phyloP scores from a whole-genome alignment of 768 basidiomycete genomes.

The Roridomyces roridus region DNA sequence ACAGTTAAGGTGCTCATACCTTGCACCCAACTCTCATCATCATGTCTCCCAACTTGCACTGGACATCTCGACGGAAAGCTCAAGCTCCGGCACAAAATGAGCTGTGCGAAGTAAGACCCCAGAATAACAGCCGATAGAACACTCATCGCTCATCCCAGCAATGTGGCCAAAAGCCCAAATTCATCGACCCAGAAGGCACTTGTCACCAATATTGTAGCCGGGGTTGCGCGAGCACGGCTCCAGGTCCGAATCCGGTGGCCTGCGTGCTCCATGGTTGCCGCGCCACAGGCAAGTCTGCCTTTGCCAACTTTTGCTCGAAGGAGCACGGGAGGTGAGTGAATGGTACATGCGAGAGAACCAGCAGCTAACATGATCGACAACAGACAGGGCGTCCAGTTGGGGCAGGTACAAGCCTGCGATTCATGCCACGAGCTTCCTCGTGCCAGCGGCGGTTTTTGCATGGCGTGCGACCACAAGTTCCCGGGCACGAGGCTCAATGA shows the following conservation, averaged over 20 bases:
- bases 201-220: slow-evolving; percentile 67
- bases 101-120: slow-evolving; percentile 57
- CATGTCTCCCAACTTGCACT: slow-evolving; percentile 50
- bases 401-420: slow-evolving; percentile 55
- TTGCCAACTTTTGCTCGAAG: slow-evolving; percentile 63
- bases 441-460: slow-evolving; percentile 52
- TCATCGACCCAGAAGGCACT: slow-evolving; percentile 59
- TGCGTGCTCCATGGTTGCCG: slow-evolving; percentile 61
- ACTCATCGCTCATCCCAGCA: slow-evolving; percentile 40
- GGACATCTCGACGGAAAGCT: slow-evolving; percentile 40
- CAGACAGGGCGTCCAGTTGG: slow-evolving; percentile 59
- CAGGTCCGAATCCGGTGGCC: slow-evolving; percentile 41
- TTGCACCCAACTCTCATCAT: slow-evolving; percentile 29
- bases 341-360: neutral
- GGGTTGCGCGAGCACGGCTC: slow-evolving; percentile 60
- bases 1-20: slow-evolving; percentile 26
- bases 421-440: slow-evolving; percentile 56
- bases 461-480: slow-evolving; percentile 54
- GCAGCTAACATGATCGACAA: neutral
- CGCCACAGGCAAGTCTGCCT: slow-evolving; percentile 53
- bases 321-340: slow-evolving; percentile 59
- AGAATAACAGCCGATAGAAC: slow-evolving; percentile 23
- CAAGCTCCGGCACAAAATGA: slow-evolving; percentile 40
- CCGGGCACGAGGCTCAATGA: slow-evolving; percentile 54
- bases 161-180: slow-evolving; percentile 67